These are phyloP conservation scores for Colletotrichum plurivorum DNA, from an alignment of 2,329 filamentous ascomycete species.

Conservation along the genomic window DNA sequence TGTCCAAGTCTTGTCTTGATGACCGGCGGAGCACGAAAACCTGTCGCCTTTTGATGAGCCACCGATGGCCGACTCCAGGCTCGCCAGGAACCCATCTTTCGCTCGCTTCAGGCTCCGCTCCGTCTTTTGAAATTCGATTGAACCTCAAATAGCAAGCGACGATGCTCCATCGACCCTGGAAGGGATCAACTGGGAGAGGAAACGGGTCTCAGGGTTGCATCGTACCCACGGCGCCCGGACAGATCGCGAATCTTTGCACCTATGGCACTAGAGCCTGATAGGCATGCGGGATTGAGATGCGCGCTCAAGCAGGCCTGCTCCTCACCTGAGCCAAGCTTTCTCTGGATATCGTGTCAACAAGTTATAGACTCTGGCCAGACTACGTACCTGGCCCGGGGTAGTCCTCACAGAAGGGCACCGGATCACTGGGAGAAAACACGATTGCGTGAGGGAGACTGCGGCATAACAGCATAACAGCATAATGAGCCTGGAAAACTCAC, in stretches of 20 bases:
- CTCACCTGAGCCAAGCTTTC: constrained; percentile 37
- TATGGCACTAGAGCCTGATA: constrained; percentile 36
- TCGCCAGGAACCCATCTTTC: constrained; percentile 1
- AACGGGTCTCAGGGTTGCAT: constrained; percentile 38
- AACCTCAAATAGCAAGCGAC: constrained; percentile 39
- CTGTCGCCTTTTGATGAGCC: constrained; percentile 36
- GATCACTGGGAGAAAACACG: not conserved
- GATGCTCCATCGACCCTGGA: constrained; percentile 24
- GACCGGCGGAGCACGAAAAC: constrained; percentile 31
- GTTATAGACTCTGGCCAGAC: constrained; percentile 15
- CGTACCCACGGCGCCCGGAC: constrained; percentile 35
- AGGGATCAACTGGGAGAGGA: constrained; percentile 18
- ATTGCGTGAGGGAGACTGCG: not conserved
- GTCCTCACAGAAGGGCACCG: not conserved
- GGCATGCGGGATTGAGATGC: constrained; percentile 41
- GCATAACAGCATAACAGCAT: constrained; percentile 35
- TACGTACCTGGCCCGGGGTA: not conserved
- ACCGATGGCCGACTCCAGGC: constrained; percentile 28
- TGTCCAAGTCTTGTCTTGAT: constrained; percentile 37
- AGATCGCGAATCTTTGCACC: constrained; percentile 40
- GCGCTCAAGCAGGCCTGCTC: constrained; percentile 30
- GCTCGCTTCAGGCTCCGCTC: constrained; percentile 18
- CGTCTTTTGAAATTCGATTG: constrained; percentile 28
- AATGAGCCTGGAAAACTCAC: constrained; percentile 16
- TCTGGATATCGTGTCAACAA: constrained; percentile 34